Evolutionary conservation across 2,329 filamentous ascomycete species (phyloP).

Genomic region (Triangularia setosa): DNA sequence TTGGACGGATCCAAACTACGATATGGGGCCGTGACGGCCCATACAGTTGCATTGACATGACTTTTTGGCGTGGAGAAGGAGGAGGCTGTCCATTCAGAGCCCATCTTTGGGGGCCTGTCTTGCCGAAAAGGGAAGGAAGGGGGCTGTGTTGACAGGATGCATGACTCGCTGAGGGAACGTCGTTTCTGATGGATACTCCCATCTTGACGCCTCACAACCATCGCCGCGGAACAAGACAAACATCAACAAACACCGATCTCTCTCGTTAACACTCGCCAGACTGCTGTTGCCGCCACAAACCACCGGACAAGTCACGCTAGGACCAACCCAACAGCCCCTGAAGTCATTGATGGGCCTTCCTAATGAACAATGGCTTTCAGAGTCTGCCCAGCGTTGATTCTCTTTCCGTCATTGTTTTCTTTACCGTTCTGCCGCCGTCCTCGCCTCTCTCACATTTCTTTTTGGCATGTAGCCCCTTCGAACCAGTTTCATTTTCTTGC

Average conservation of each 20-base stretch:
- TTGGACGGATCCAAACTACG: not conserved
- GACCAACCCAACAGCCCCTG: not conserved
- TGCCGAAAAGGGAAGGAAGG: not conserved
- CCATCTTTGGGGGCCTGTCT: not conserved
- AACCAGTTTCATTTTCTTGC: too few species aligned
- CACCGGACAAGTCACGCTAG: not conserved
- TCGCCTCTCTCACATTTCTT: not conserved
- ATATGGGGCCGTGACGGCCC: not conserved
- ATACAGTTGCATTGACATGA: not conserved
- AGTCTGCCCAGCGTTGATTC: too few species aligned
- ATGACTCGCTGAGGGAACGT: constrained; percentile 3
- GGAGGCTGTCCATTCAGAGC: not conserved
- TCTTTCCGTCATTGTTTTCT: not conserved
- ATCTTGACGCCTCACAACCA: not conserved
- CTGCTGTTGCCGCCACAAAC: not conserved
- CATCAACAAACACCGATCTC: not conserved
- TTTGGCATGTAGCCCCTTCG: too few species aligned
- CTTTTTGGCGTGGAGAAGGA: not conserved
- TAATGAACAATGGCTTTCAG: not conserved
- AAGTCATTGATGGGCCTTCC: not conserved
- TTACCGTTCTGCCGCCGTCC: not conserved
- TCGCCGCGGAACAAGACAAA: not conserved
- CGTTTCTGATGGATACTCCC: not conserved
- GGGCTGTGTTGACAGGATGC: not conserved
- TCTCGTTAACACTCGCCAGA: not conserved